A percentile compares a stretch with the other conserved stretches of the same genome.
Conservation (phyloP, 2,329 filamentous ascomycete species). For the Gaeumannomyces tritici region DNA sequence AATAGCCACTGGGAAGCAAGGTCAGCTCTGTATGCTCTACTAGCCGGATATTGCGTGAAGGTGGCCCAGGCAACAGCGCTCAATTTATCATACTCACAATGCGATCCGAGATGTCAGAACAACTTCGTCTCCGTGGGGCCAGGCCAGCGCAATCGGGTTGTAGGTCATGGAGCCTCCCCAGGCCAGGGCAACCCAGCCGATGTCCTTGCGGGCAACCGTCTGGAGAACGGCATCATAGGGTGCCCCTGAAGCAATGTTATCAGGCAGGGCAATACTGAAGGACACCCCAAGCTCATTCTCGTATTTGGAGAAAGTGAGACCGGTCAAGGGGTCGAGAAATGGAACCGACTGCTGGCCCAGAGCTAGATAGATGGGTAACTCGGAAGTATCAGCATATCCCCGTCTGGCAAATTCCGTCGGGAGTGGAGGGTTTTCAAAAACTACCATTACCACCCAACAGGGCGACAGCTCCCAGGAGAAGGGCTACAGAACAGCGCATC, state of each 20-base stretch:
- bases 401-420: not conserved
- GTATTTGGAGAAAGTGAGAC: slow-evolving; percentile 32
- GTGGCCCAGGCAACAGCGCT: not conserved
- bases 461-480: not conserved
- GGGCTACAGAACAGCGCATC: not conserved
- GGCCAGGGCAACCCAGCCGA: slow-evolving; percentile 37
- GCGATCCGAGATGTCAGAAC: slow-evolving; percentile 33
- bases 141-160: slow-evolving; percentile 33
- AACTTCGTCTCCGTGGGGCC: slow-evolving; percentile 29
- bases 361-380: slow-evolving; percentile 8
- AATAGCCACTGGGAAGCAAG: slow-evolving; percentile 19
- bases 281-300: slow-evolving; percentile 25
- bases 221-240: slow-evolving; percentile 25
- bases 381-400: not conserved
- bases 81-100: slow-evolving; percentile 22
- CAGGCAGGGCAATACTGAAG: slow-evolving; percentile 25
- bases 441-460: not conserved
- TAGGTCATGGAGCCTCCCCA: slow-evolving; percentile 41
- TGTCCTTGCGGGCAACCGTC: slow-evolving; percentile 28
- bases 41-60: not conserved
- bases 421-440: not conserved
- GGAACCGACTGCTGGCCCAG: slow-evolving; percentile 22
- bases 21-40: no score
- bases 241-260: slow-evolving; percentile 16
- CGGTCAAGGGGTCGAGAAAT: slow-evolving; percentile 25